A percentile compares a stretch with the other conserved stretches of the same genome.
These are phyloP conservation scores for Hygrophoropsis aurantiaca DNA, from an alignment of 768 basidiomycete genomes.

Conservation along the genomic window DNA sequence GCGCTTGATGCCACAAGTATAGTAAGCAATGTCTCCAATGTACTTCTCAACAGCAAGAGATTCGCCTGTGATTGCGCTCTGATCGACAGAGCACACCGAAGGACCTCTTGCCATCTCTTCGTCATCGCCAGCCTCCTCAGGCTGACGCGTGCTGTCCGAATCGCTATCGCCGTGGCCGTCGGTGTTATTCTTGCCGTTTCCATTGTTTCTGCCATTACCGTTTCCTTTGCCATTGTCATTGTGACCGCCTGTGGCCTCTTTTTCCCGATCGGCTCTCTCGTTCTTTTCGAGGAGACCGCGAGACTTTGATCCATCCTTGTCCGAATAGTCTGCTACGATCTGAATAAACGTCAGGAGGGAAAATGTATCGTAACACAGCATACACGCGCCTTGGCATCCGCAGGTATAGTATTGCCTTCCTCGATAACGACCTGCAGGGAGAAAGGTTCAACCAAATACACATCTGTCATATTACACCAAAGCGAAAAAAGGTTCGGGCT, in stretches of 20 bases:
- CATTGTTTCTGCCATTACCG: conserved; percentile 21
- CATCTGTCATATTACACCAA: too few relatives aligned
- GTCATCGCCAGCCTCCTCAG: conserved; percentile 23
- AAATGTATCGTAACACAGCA: background rate
- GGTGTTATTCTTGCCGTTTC: conserved; percentile 6
- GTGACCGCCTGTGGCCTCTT: background rate
- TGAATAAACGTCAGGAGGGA: conserved; percentile 15
- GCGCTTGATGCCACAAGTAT: conserved; percentile 37
- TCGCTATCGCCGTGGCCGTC: too few relatives aligned
- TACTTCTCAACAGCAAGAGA: conserved; percentile 47
- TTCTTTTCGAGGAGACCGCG: conserved; percentile 15
- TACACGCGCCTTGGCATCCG: conserved; percentile 37
- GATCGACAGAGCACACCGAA: conserved; percentile 40
- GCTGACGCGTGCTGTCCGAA: too few relatives aligned
- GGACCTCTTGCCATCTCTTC: conserved; percentile 39
- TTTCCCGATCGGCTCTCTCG: background rate
- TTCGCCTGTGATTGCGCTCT: conserved; percentile 48
- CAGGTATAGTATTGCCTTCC: conserved; percentile 45
- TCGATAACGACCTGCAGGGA: conserved; percentile 39
- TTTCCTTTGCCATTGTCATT: conserved; percentile 14
- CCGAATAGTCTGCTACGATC: conserved; percentile 41
- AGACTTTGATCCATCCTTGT: conserved; percentile 31
- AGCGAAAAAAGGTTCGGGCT: too few relatives aligned
- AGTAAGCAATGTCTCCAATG: conserved; percentile 41
- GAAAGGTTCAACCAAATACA: too few relatives aligned